These are phyloP conservation scores for Pythium dissimile DNA, from an alignment of 352 stramenopile genomes.

Conservation along the genomic window DNA sequence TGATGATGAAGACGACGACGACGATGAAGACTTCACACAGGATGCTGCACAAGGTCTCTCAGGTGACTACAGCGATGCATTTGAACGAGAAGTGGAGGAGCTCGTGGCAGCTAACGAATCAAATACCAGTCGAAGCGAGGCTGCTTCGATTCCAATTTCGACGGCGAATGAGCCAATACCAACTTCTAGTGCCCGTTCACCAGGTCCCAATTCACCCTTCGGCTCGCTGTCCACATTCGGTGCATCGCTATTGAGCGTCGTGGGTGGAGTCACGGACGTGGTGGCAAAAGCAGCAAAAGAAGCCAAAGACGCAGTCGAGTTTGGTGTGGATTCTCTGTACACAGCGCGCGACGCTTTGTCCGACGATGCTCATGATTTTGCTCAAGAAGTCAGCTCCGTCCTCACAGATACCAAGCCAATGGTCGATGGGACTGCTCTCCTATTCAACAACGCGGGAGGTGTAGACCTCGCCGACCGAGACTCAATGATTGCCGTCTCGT, in stretches of 20 bases:
- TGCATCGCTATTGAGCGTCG: constrained; percentile 54
- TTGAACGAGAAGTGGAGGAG: constrained; percentile 22
- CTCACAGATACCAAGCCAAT: constrained; percentile 33
- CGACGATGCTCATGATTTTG: constrained; percentile 60
- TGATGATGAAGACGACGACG: constrained; percentile 46
- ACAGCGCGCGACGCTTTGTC: constrained; percentile 62
- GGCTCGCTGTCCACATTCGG: constrained; percentile 48
- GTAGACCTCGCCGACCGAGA: too few species aligned
- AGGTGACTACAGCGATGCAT: not conserved
- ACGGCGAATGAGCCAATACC: not conserved
- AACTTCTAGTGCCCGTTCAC: constrained; percentile 3
- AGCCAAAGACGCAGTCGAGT: constrained; percentile 71
- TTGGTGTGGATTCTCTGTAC: constrained; percentile 68
- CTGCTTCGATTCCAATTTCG: not conserved
- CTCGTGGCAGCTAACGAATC: not conserved
- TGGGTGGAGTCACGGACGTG: constrained; percentile 63
- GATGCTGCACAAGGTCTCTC: constrained; percentile 5
- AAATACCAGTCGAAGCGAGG: not conserved
- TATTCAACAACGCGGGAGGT: too few species aligned
- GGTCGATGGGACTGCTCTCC: not conserved
- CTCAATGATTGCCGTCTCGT: too few species aligned
- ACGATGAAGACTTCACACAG: constrained; percentile 20
- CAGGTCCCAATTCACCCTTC: constrained; percentile 28
- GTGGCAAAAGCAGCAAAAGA: constrained; percentile 73
- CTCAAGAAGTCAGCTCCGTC: constrained; percentile 54